Evolutionary conservation across 352 stramenopile genomes (phyloP), one percentile per base, ranked within the genome.

Genomic region (Pythium plurisporium): DNA sequence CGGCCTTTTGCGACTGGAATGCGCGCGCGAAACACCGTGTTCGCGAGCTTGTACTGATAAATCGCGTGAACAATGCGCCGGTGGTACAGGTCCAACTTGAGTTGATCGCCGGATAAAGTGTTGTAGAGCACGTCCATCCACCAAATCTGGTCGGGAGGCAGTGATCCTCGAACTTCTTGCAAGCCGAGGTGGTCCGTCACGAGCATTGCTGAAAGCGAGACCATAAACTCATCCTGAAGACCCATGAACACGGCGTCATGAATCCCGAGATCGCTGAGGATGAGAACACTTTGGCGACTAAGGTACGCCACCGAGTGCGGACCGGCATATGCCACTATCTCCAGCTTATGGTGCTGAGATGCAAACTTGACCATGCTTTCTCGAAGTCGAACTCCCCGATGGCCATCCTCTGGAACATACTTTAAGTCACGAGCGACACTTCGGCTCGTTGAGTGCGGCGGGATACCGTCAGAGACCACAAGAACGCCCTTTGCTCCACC

Each of bases 291-390:
- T 57, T 94, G 82, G 3, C 82, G 73, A 14, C 76, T 91, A 31
- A 94, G 61, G 51, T 84, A 91, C 9, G 78, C 80, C 8, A 80
- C 50, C 7, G 82, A 92, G 33, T 60, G 45, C 23, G 59, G 68
- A 19, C 72, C 74, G 0, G 76, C 66, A 34, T 57, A 74, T 5
- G 80, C 69, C 2, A 92, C 76, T 29, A 92, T 74, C 44, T 92
- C 82, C 43, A 92, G 55, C 65, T 82, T 76, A n/a, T 65, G 72
- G 52, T 92, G 76, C 12, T 26, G 52, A 1, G 79, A 89, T 4
- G 26, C 12, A 29, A 92, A 92, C 57, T 92, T 92, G 4, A 67
- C 73, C 80, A 89, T 90, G 37, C 82, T 92, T 54, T 82, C 64
- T 14, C 80, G 79, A 19, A 42, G 87, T 52, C 31, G 70, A 50